These are phyloP conservation scores for Cercospora sesami DNA, from an alignment of 2,329 filamentous ascomycete genomes.

Conservation along the genomic window DNA sequence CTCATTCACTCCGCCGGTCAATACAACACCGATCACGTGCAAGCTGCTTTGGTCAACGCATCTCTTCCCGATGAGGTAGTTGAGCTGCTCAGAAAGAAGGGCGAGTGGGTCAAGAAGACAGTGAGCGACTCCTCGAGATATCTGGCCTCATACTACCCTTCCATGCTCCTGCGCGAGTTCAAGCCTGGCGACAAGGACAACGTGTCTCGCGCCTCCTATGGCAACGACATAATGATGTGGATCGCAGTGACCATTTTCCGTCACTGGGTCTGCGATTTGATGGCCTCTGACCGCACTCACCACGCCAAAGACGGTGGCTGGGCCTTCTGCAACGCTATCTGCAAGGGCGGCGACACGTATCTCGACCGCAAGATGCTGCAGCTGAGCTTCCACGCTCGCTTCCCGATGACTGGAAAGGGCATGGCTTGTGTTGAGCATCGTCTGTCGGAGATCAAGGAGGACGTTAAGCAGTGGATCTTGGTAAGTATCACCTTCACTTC, in stretches of 20 bases:
- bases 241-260: slow-evolving; percentile 51
- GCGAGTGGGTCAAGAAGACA: slow-evolving; percentile 34
- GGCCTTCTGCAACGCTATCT: slow-evolving; percentile 47
- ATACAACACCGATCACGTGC: slow-evolving; percentile 37
- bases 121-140: slow-evolving; percentile 32
- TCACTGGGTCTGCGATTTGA: slow-evolving; percentile 48
- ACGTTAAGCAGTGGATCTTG: slow-evolving; percentile 44
- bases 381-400: slow-evolving; percentile 43
- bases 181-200: slow-evolving; percentile 37
- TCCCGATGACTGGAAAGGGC: slow-evolving; percentile 48
- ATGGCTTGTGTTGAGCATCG: slow-evolving; percentile 46
- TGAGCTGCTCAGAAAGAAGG: slow-evolving; percentile 37
- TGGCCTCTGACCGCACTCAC: slow-evolving; percentile 44
- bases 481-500: slow-evolving; percentile 15
- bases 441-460: slow-evolving; percentile 45
- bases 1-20: slow-evolving; percentile 48
- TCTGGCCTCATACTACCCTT: slow-evolving; percentile 42
- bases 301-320: slow-evolving; percentile 49
- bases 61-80: slow-evolving; percentile 28
- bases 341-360: slow-evolving; percentile 46
- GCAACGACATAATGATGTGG: slow-evolving; percentile 54
- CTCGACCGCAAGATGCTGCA: slow-evolving; percentile 43
- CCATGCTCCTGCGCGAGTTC: slow-evolving; percentile 31
- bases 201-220: slow-evolving; percentile 46
- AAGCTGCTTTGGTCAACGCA: slow-evolving; percentile 28